Base-by-base conservation (phyloP, 1,139 yeast genomes). In the Saccharomycopsis crataegensis region DNA sequence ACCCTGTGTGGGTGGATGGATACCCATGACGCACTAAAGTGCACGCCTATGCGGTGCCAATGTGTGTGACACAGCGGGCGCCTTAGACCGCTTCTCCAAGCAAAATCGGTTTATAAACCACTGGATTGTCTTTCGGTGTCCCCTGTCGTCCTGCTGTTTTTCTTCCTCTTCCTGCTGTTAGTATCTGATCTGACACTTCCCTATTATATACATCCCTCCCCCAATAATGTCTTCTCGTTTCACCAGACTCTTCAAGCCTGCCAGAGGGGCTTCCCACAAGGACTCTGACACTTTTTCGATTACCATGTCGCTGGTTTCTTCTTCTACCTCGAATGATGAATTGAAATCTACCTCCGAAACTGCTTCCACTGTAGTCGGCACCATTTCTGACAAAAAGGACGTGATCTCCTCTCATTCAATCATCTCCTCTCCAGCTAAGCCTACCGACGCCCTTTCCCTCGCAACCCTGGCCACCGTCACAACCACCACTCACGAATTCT, bases 241-340 rank as follows among this genome's bases (percentile, higher is more conserved):
- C 49, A 56, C 55, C 17, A 50, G 58, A 41, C 38, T 56, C 8
- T 56, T 56, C 47, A 56, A 54, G 49, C 51, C 56, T 6, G 44
- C 46, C 31, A 50, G 45, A 33, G 50, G 8, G 16, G 33, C 16
- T 9, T 41, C 33, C 12, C 50, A 16, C 16, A 53, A 43, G 11
- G 57, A 56, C 38, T 42, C 49, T 33, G 58, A 56, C 34, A 47
- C 33, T 17, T 54, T 44, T 38, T 53, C 57, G 9, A 14, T 56
- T 14, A 17, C 52, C 9, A 46, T 49, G 11, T 43, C 54, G 36
- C 44, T 47, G 12, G 48, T 54, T 9, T 50, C 54, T 16, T 38
- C 49, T 17, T 46, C 16, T 8, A 17, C 43, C 16, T 46, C 49
- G 8, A 32, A 11, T 32, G 46, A 43, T 16, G 46, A 43, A 37